A percentile compares a stretch with the other conserved stretches of the same genome.
Conservation (phyloP, 495 filamentous ascomycete genomes). For the Tuber melanosporum region DNA sequence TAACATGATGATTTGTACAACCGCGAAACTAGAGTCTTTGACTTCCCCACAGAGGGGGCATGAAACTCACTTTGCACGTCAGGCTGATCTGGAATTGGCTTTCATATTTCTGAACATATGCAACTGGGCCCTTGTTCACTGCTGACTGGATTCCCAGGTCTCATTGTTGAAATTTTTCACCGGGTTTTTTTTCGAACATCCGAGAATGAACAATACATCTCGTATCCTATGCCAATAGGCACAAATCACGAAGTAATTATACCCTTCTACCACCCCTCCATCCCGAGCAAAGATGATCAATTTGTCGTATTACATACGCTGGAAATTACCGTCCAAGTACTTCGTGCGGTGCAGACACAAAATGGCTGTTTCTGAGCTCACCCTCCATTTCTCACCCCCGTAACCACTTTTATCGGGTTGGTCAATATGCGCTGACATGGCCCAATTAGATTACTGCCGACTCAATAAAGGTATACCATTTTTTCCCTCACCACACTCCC, state of each 20-base stretch:
- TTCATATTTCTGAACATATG: not conserved
- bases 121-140: not conserved
- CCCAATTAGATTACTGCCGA: slow-evolving; percentile 7
- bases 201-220: not conserved
- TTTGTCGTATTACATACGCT: slow-evolving; percentile 79
- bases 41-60: slow-evolving; percentile 61
- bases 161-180: not conserved
- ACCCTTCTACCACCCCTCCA: slow-evolving; percentile 8
- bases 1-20: slow-evolving; percentile 69
- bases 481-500: slow-evolving; percentile 6
- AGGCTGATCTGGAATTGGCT: slow-evolving; percentile 70
- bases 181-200: not conserved
- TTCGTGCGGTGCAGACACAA: slow-evolving; percentile 69
- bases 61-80: slow-evolving; percentile 99
- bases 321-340: slow-evolving; percentile 99
- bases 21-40: slow-evolving; percentile 99
- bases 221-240: not conserved
- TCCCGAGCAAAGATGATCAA: slow-evolving; percentile 65
- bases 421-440: slow-evolving; percentile 11
- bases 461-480: not conserved
- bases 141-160: not conserved
- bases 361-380: slow-evolving; percentile 85
- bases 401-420: not conserved
- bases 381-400: slow-evolving; percentile 11
- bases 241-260: not conserved